Percentiles rank a stretch among this genome's conserved stretches.
Conservation (phyloP, 2,329 filamentous ascomycete species). For the Immersiporthe knoxdaviesiana region DNA sequence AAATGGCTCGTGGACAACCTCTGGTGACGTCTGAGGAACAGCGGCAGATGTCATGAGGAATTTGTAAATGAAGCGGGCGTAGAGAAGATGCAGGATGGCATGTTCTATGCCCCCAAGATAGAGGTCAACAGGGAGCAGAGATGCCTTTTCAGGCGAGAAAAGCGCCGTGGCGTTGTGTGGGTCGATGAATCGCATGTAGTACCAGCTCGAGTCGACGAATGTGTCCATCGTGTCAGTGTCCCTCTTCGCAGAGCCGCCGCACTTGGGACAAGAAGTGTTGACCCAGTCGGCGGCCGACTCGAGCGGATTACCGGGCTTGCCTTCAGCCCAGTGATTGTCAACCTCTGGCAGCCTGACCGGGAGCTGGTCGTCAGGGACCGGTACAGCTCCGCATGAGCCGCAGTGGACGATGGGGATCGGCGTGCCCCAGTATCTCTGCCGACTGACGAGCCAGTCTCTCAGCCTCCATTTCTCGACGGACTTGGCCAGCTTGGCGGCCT, state of each 20-base stretch:
- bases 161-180: constrained; percentile 64
- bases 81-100: constrained; percentile 86
- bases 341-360: constrained; percentile 76
- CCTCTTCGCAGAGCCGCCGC: constrained; percentile 69
- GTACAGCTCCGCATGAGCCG: constrained; percentile 72
- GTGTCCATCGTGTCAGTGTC: constrained; percentile 97
- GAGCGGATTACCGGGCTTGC: constrained; percentile 76
- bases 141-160: constrained; percentile 63
- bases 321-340: constrained; percentile 67
- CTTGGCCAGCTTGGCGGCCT: constrained; percentile 61
- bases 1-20: constrained; percentile 70
- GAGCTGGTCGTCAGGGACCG: constrained; percentile 75
- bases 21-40: constrained; percentile 44
- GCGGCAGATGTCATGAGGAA: constrained; percentile 67
- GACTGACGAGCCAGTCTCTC: constrained; percentile 86
- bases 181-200: constrained; percentile 81
- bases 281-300: constrained; percentile 74
- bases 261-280: constrained; percentile 75
- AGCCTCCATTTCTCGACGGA: constrained; percentile 76
- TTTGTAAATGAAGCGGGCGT: constrained; percentile 89
- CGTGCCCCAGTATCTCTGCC: constrained; percentile 91
- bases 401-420: constrained; percentile 91
- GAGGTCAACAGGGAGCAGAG: constrained; percentile 75
- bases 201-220: constrained; percentile 95
- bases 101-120: constrained; percentile 91